Conservation (phyloP, 2,329 filamentous ascomycete genomes). For the Ascochyta koolunga region DNA sequence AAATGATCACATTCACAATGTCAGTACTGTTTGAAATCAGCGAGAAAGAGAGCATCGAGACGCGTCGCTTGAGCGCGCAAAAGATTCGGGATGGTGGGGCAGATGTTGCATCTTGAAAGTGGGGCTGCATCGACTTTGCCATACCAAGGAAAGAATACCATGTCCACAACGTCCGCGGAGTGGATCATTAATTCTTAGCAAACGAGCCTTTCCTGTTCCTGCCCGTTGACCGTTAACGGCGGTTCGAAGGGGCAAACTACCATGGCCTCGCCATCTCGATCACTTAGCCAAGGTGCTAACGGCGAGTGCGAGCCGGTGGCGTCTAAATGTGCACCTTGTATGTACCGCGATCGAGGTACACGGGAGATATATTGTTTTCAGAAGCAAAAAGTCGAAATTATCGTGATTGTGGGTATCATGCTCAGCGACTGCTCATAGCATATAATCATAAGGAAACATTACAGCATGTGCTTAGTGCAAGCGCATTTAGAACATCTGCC, state of each 20-base stretch:
- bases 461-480: background rate
- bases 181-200: background rate
- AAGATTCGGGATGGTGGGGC: constrained; percentile 5
- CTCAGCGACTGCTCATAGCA: constrained; percentile 6
- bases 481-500: constrained; percentile 37
- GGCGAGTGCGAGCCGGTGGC: background rate
- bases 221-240: background rate
- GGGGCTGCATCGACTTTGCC: background rate
- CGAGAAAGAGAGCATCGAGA: background rate
- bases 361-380: no score
- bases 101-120: background rate
- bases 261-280: background rate
- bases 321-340: no score
- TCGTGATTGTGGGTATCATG: constrained; percentile 9
- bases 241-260: background rate
- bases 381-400: background rate
- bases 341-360: background rate
- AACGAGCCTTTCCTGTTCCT: constrained; percentile 4
- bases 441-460: background rate
- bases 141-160: background rate
- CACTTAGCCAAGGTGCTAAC: background rate
- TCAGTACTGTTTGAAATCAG: background rate
- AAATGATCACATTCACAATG: background rate
- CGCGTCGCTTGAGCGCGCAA: background rate
- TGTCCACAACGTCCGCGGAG: background rate